Conservation (phyloP, 495 filamentous ascomycete species). For the Talaromyces thailandensis region DNA sequence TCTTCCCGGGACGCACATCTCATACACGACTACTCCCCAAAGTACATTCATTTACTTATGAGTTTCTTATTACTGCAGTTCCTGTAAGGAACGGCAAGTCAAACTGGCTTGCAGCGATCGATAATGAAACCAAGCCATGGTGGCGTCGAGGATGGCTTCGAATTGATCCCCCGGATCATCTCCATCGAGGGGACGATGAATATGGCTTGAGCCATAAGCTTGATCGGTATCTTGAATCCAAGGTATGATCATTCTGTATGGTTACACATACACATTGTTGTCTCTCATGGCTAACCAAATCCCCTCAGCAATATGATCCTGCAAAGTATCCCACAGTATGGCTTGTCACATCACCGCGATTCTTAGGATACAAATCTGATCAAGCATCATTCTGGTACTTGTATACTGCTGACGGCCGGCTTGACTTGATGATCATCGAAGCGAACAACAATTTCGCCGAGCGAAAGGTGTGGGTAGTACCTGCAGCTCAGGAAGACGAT, state of each 20-base stretch:
- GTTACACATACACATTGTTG: background rate
- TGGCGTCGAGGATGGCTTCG: constrained; percentile 1
- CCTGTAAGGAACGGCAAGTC: background rate
- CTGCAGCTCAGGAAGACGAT: background rate
- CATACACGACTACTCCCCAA: background rate
- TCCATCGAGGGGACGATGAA: background rate
- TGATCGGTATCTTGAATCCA: background rate
- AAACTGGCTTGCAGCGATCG: background rate
- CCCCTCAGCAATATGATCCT: constrained; percentile 10
- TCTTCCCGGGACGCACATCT: background rate
- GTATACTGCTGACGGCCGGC: constrained; percentile 43
- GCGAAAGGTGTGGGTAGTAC: constrained; percentile 35
- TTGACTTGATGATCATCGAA: constrained; percentile 58
- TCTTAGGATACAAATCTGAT: constrained; percentile 68
- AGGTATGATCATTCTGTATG: background rate
- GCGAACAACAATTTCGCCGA: constrained; percentile 72
- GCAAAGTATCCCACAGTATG: constrained; percentile 44
- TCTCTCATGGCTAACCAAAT: background rate
- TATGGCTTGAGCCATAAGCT: background rate
- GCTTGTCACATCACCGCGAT: constrained; percentile 56
- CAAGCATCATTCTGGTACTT: constrained; percentile 74
- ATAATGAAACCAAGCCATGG: background rate
- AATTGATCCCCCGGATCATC: background rate
- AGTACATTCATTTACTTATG: background rate
- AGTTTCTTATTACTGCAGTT: background rate